phyloP scores from a whole-genome alignment of 2,329 filamentous ascomycete species.

The Paraconiothyrium brasiliense region DNA sequence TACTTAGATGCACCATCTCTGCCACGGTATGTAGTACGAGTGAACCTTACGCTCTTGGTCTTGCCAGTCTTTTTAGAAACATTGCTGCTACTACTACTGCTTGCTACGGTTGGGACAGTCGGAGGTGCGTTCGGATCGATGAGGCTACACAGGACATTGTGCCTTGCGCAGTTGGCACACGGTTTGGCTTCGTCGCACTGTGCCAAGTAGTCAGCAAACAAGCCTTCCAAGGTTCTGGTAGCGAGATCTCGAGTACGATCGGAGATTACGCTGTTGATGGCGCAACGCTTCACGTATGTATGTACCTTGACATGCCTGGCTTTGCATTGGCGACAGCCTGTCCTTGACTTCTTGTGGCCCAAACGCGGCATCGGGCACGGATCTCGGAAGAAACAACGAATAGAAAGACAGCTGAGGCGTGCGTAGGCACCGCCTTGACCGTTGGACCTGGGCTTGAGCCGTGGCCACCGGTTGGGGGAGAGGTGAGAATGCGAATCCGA shows the following conservation, averaged over 20 bases:
- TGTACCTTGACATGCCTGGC: slow-evolving; percentile 49
- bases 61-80: slow-evolving; percentile 25
- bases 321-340: slow-evolving; percentile 50
- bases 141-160: slow-evolving; percentile 49
- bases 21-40: slow-evolving; percentile 1
- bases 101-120: slow-evolving; percentile 23
- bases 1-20: slow-evolving; percentile 7
- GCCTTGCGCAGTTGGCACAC: slow-evolving; percentile 49
- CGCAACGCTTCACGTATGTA: slow-evolving; percentile 11
- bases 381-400: slow-evolving; percentile 21
- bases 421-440: slow-evolving; percentile 21
- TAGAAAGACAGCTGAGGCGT: slow-evolving; percentile 5
- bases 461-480: slow-evolving; percentile 10
- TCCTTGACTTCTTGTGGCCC: slow-evolving; percentile 49
- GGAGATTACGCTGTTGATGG: slow-evolving; percentile 11
- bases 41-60: slow-evolving; percentile 28
- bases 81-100: slow-evolving; percentile 19
- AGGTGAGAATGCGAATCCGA: slow-evolving; percentile 33
- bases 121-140: slow-evolving; percentile 32
- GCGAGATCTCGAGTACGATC: slow-evolving; percentile 15
- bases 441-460: slow-evolving; percentile 10
- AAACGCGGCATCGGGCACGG: slow-evolving; percentile 44
- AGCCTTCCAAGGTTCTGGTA: slow-evolving; percentile 9
- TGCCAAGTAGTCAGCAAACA: slow-evolving; percentile 22
- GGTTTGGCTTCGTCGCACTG: slow-evolving; percentile 52